These are phyloP conservation scores for Ophiocordyceps camponoti-rufipedis DNA, from an alignment of 2,329 filamentous ascomycete genomes.

Conservation along the genomic window DNA sequence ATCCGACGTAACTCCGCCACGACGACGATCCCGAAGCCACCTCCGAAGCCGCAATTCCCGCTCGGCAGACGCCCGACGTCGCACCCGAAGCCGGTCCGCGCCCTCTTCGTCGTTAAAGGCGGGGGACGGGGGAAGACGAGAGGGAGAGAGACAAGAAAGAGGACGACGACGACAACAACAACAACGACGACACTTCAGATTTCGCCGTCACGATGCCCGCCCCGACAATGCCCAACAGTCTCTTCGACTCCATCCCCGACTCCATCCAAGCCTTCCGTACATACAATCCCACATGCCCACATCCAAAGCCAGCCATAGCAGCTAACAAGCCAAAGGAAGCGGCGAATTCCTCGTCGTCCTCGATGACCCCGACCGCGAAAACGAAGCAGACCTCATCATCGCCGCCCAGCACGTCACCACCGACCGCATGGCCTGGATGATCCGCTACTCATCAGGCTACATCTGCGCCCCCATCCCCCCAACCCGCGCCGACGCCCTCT, in stretches of 20 bases:
- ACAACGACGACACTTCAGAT: too few species aligned
- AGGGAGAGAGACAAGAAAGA: neutral
- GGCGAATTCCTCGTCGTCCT: constrained; percentile 94
- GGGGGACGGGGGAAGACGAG: neutral
- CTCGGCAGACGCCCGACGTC: neutral
- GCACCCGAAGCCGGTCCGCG: neutral
- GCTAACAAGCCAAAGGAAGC: constrained; percentile 29
- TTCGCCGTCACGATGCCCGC: constrained; percentile 24
- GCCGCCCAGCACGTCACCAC: constrained; percentile 70
- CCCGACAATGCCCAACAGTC: constrained; percentile 24
- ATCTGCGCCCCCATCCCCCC: constrained; percentile 75
- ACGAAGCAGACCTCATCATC: constrained; percentile 96
- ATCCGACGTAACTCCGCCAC: too few species aligned
- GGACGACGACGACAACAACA: neutral
- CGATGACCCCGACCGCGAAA: constrained; percentile 82
- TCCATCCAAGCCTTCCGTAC: constrained; percentile 45
- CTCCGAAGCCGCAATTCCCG: too few species aligned
- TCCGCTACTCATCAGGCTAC: constrained; percentile 77
- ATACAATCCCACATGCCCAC: constrained; percentile 12
- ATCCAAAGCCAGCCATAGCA: neutral
- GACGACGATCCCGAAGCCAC: too few species aligned
- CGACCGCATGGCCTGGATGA: constrained; percentile 88
- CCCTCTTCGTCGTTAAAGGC: neutral
- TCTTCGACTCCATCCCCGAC: constrained; percentile 49
- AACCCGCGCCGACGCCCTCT: constrained; percentile 47